Evolutionary conservation across 306 rosid genomes (phyloP).

Genomic region (Hippophae tibetana): DNA sequence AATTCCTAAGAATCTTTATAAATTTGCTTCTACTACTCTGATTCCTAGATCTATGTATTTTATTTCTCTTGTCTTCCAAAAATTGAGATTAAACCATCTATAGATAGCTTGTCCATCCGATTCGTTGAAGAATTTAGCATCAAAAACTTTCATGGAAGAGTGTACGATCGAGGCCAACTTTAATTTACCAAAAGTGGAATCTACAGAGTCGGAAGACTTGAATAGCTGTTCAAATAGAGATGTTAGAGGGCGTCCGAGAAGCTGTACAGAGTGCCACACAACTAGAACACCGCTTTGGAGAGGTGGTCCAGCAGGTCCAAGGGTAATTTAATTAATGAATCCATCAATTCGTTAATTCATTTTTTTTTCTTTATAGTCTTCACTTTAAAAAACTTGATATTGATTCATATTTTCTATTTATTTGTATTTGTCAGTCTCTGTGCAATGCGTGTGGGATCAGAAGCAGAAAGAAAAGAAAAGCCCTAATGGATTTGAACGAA

Average conservation of each 20-base stretch:
- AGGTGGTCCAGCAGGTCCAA: slow-evolving; percentile 34
- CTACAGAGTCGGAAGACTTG: background rate
- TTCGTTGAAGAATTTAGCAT: too few relatives aligned
- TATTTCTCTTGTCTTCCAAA: too few relatives aligned
- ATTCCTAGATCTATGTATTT: too few relatives aligned
- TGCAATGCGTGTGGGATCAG: slow-evolving; percentile 41
- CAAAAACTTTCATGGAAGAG: background rate
- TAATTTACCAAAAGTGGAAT: background rate
- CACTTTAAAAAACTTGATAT: background rate
- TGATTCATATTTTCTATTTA: background rate
- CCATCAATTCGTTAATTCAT: background rate
- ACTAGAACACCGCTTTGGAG: slow-evolving; percentile 36
- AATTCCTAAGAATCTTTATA: too few relatives aligned
- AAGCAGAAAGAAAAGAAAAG: slow-evolving; percentile 23
- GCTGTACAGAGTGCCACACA: slow-evolving; percentile 27
- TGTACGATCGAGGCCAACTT: background rate
- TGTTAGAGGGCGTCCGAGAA: slow-evolving; percentile 2
- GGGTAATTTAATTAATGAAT: slow-evolving; percentile 9
- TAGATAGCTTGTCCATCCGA: too few relatives aligned
- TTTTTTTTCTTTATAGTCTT: background rate
- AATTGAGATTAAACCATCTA: too few relatives aligned
- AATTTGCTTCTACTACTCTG: too few relatives aligned
- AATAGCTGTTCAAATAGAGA: background rate
- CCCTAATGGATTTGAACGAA: slow-evolving; percentile 5
- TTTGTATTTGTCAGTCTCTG: slow-evolving; percentile 18